These are phyloP conservation scores for Moesziomyces antarcticus DNA, from an alignment of 1,284 basidiomycete species.

Conservation along the genomic window DNA sequence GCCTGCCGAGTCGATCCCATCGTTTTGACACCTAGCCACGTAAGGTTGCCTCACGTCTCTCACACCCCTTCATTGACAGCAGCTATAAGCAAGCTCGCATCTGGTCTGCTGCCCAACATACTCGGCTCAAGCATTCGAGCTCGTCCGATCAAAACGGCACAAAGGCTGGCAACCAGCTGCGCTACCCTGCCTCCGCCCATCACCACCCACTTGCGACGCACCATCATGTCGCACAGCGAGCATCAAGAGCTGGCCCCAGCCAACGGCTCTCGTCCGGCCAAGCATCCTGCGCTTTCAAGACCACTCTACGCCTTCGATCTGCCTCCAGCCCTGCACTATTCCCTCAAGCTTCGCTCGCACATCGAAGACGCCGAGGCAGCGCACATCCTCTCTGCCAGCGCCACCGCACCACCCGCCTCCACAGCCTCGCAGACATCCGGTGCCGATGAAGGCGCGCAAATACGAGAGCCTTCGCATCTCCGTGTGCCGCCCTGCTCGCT, in stretches of 20 bases:
- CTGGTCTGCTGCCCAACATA: neutral
- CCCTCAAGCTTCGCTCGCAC: constrained; percentile 39
- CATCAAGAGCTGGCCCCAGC: neutral
- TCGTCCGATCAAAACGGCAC: neutral
- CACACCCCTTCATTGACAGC: too few species aligned
- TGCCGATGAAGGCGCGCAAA: constrained; percentile 6
- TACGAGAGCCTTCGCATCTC: constrained; percentile 17
- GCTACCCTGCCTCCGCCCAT: too few species aligned
- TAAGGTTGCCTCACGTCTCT: too few species aligned
- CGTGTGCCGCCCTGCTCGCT: constrained; percentile 54
- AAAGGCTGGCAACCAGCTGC: neutral
- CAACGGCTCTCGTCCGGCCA: constrained; percentile 4
- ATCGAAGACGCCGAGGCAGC: constrained; percentile 34
- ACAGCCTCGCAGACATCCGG: constrained; percentile 5
- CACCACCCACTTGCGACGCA: neutral
- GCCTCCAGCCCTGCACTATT: constrained; percentile 26
- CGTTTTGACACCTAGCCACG: too few species aligned
- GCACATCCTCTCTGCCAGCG: constrained; percentile 16
- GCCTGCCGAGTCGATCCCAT: neutral
- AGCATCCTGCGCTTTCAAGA: constrained; percentile 35
- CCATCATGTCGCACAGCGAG: constrained; percentile 24
- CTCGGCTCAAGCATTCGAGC: neutral
- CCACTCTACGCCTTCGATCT: constrained; percentile 59
- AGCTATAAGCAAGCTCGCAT: too few species aligned
- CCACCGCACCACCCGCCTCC: constrained; percentile 1